Base-by-base conservation (phyloP, 2,329 filamentous ascomycete species). In the Acephala macrosclerotiorum region DNA sequence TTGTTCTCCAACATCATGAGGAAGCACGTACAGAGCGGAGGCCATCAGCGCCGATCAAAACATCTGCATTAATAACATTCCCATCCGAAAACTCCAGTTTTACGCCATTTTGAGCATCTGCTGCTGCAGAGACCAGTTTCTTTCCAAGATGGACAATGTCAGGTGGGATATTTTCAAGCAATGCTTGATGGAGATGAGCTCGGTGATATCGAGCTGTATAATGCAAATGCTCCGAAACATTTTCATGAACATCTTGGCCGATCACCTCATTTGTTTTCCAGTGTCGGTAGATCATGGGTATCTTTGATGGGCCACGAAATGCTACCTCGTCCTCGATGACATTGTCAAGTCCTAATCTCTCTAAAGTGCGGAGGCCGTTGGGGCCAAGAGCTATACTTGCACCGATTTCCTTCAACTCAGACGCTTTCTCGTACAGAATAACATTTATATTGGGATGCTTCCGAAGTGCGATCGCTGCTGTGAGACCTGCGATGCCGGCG, bases 211-310 rank as follows among this genome's bases (percentile, higher is more conserved):
- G 69, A 9, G 77, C 74, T 6, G 77, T 79, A 0, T 71, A 71
- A 69, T 80, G 77, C 29, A 72, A 66, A 53, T 74, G 65, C 26
- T 77, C 74, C 1, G 74, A 71, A 0, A 77, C 70, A 56, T 73
- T 67, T n/a, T 75, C 67, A 55, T 76, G 74, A 25, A 71, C 58
- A 64, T 79, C 77, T 9, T 70, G 66, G 2, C 75, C 75, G 14
- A 79, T 68, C 5, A 79, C 68, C 65, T 79, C 77, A 60, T 79
- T 78, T 6, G 78, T 79, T 65, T 77, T 75, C 75, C 76, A 80
- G 66, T 70, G 77, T 71, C 75, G 64, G 62, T 77, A 78, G n/a
- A 79, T 75, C 72, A 77, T 77, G 3, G 53, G 72, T 63, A 35
- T 72, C 66, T 25, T 72, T 71, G 35, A 60, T 3, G 68, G 65